These are phyloP conservation scores for Trichoderma cornu-damae DNA, from an alignment of 2,329 filamentous ascomycete species.

Conservation along the genomic window DNA sequence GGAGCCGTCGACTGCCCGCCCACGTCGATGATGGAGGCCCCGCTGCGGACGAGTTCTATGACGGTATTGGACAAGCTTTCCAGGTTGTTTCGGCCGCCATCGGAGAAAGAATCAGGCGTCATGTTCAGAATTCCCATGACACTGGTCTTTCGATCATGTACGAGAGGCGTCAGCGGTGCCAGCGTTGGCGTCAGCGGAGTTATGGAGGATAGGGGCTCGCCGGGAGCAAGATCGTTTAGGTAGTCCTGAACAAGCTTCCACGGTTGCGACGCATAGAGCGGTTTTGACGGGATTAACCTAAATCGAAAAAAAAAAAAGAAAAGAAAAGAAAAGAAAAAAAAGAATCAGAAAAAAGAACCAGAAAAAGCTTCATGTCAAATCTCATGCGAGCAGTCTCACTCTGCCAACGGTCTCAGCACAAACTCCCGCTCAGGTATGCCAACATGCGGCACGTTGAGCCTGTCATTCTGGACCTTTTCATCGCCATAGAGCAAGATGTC, in stretches of 20 bases:
- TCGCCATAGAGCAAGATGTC: conserved; percentile 83
- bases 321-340: neutral
- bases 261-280: conserved; percentile 49
- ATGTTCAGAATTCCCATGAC: conserved; percentile 95
- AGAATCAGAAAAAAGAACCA: neutral
- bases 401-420: conserved; percentile 78
- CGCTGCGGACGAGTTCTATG: conserved; percentile 56
- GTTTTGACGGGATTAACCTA: conserved; percentile 52
- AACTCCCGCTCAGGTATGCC: conserved; percentile 89
- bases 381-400: conserved; percentile 45
- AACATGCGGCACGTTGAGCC: conserved; percentile 78
- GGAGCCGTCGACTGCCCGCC: conserved; percentile 92
- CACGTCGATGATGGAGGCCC: conserved; percentile 82
- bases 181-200: conserved; percentile 47
- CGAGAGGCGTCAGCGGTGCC: conserved; percentile 54
- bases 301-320: neutral
- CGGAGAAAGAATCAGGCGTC: conserved; percentile 95
- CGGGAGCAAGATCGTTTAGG: conserved; percentile 52
- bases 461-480: conserved; percentile 58
- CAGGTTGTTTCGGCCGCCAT: conserved; percentile 64
- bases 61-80: conserved; percentile 56
- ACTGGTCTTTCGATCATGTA: conserved; percentile 58
- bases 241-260: conserved; percentile 59
- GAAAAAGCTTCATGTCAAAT: neutral
- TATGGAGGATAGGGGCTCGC: conserved; percentile 51